Base-by-base conservation (phyloP, 139 green algal species). In the Dunaliella sp. region DNA sequence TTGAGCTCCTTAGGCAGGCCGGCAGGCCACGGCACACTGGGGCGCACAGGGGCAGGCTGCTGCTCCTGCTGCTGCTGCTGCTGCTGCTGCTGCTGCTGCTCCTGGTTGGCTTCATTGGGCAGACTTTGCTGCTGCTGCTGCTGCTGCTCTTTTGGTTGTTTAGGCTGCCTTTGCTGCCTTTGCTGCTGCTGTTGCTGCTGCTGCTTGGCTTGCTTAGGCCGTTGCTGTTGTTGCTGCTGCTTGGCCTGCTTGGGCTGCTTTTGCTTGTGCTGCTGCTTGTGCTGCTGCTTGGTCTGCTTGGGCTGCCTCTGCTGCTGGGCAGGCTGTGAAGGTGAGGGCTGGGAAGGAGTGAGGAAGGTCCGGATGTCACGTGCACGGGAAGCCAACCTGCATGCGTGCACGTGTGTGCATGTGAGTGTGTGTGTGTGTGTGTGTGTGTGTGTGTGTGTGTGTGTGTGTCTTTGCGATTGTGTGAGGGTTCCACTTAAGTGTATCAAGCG, bases 291-390 rank as follows among this genome's bases (percentile, higher is more conserved):
- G n/a, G n/a, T n/a, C 74, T 30, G 22, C 3, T 31, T 16, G 32
- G 35, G 36, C 83, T 82, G 65, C 72, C 24, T 33, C 38, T 81
- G 35, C 83, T 22, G 38, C 83, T 32, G 74, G 2, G 74, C 12
- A 37, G 74, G 12, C 36, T 12, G 31, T 24, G 25, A 75, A 31
- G 31, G 76, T 30, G 74, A 36, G 48, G 21, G 35, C 81, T 76
- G 33, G 7, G 24, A 7, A 34, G 75, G 24, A 24, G 48, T 78
- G 37, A 91, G 86, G 79, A 90, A 92, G 26, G 38, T 78, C 2
- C 89, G 82, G 35, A 94, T 94, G 88, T 93, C 90, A 0, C 65
- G 65, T 0, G 87, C 91, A 32, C 59, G 7, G 16, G 48, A 7
- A 65, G 48, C 16, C 7, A 65, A 7, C 48, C 48, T 65, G 48